These are phyloP conservation scores for Talaromyces verruculosus DNA, from an alignment of 2,329 filamentous ascomycete species.

Conservation along the genomic window DNA sequence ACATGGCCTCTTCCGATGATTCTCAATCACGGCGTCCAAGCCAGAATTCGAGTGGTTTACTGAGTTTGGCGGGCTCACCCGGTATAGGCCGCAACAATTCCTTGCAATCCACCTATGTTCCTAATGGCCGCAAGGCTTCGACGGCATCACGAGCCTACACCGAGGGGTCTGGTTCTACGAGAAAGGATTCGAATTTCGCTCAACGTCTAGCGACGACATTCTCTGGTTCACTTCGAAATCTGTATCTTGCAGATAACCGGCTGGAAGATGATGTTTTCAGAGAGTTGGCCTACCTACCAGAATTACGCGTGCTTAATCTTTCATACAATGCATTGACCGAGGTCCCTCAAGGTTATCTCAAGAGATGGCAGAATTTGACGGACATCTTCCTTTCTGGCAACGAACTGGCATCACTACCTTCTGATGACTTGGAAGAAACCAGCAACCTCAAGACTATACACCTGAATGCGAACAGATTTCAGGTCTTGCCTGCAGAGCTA, in stretches of 20 bases:
- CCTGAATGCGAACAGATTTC: constrained; percentile 97
- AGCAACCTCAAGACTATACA: constrained; percentile 85
- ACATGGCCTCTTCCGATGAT: constrained; percentile 66
- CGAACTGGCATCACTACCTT: constrained; percentile 83
- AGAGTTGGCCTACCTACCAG: constrained; percentile 76
- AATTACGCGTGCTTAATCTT: constrained; percentile 84
- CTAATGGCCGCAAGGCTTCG: constrained; percentile 81
- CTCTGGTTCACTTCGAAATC: constrained; percentile 75
- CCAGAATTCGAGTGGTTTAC: constrained; percentile 72
- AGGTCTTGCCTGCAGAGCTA: constrained; percentile 90
- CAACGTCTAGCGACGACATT: constrained; percentile 82
- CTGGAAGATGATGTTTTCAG: constrained; percentile 95
- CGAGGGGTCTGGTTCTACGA: constrained; percentile 57
- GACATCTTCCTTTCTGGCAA: constrained; percentile 96
- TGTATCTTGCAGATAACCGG: constrained; percentile 90
- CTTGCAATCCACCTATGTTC: constrained; percentile 75
- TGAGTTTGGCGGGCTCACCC: constrained; percentile 63
- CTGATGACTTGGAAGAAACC: constrained; percentile 89
- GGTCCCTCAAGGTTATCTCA: constrained; percentile 82
- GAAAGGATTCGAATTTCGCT: constrained; percentile 89
- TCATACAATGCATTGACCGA: constrained; percentile 95
- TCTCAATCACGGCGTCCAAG: constrained; percentile 72
- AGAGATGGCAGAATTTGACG: constrained; percentile 82
- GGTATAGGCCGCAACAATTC: constrained; percentile 70
- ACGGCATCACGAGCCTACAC: constrained; percentile 68